Evolutionary conservation across 345 rosid genomes (phyloP).

Genomic region (Dovyalis caffra): DNA sequence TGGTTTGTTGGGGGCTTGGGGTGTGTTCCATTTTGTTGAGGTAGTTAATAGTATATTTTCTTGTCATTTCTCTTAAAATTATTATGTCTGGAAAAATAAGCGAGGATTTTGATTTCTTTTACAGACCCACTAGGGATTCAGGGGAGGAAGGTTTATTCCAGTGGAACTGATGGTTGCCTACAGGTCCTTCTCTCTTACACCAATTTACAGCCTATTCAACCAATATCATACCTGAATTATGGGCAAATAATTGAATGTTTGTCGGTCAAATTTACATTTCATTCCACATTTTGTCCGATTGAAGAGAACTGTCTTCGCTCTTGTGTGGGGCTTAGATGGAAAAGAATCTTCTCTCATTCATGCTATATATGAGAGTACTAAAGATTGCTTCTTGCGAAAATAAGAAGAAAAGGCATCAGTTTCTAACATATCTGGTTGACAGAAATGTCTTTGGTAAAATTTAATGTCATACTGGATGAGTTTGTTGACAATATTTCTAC

Average conservation of each 20-base stretch:
- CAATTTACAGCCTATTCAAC: constrained; percentile 5
- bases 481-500: neutral
- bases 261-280: neutral
- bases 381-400: neutral
- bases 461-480: neutral
- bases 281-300: neutral
- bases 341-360: neutral
- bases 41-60: neutral
- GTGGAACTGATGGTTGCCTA: constrained; percentile 60
- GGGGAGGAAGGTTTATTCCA: constrained; percentile 71
- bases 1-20: too few relatives aligned
- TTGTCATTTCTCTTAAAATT: neutral
- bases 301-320: neutral
- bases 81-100: neutral
- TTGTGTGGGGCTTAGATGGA: neutral
- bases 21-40: too few relatives aligned
- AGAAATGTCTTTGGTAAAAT: neutral
- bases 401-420: neutral
- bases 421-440: neutral
- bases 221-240: neutral
- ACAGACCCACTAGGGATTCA: constrained; percentile 96
- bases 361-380: neutral
- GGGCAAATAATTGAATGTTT: neutral
- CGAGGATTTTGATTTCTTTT: constrained; percentile 27
- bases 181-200: constrained; percentile 44